Conservation (phyloP, 768 basidiomycete species). For the Omphalotus guepiniiformis region DNA sequence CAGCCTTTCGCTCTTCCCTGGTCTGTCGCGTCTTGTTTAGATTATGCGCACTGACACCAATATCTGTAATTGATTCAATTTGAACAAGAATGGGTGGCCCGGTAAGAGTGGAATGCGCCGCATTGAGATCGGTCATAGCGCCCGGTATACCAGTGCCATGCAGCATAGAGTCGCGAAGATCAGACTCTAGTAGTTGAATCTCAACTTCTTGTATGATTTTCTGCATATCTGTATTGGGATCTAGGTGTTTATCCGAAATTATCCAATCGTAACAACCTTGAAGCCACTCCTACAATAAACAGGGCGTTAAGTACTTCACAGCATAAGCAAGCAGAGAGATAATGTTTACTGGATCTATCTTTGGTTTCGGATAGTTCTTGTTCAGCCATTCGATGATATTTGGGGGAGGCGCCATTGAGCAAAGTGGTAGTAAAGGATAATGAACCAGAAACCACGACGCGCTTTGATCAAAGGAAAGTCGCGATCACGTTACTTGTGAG, state of each 20-base stretch:
- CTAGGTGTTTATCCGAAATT: conserved; percentile 38
- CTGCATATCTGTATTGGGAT: conserved; percentile 43
- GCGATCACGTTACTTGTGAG: conserved; percentile 9
- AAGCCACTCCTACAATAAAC: conserved; percentile 64
- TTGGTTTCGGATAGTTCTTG: conserved; percentile 53
- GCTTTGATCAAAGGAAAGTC: neutral
- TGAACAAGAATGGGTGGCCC: conserved; percentile 67
- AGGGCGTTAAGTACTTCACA: conserved; percentile 4
- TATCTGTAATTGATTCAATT: conserved; percentile 73
- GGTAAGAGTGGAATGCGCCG: conserved; percentile 25
- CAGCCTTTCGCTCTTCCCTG: conserved; percentile 58
- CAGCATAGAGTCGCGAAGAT: conserved; percentile 67
- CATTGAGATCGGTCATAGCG: conserved; percentile 32
- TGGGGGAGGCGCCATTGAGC: conserved; percentile 26
- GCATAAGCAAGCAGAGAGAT: neutral
- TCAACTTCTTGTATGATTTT: conserved; percentile 54
- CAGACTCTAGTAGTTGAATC: conserved; percentile 66
- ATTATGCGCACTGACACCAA: conserved; percentile 78
- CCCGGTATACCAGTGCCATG: conserved; percentile 64
- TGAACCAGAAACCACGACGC: neutral
- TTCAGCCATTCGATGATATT: conserved; percentile 51
- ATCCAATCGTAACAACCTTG: conserved; percentile 69
- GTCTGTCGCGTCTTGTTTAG: conserved; percentile 67
- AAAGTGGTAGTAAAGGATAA: conserved; percentile 5
- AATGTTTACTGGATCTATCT: conserved; percentile 54